Evolutionary conservation across 768 basidiomycete species (phyloP).

Genomic region (Antrodiella citrinella): DNA sequence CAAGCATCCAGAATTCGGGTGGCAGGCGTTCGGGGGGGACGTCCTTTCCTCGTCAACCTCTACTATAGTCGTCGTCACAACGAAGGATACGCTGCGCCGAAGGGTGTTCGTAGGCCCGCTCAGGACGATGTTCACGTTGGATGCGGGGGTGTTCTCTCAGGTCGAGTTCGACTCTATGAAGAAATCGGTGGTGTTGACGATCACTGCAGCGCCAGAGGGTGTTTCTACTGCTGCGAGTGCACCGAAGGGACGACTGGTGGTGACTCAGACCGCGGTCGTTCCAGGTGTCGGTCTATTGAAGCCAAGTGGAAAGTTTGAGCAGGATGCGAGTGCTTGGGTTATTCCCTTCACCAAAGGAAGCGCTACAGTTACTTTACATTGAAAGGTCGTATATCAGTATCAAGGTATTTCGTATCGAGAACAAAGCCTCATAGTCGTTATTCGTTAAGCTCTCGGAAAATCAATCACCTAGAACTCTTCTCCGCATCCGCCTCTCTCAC

Average conservation of each 20-base stretch:
- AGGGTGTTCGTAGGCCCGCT: conserved; percentile 45
- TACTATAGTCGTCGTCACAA: conserved; percentile 34
- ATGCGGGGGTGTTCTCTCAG: conserved; percentile 43
- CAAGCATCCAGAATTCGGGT: conserved; percentile 50
- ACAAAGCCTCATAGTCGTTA: not conserved
- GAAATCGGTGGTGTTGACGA: conserved; percentile 31
- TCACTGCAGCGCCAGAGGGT: conserved; percentile 32
- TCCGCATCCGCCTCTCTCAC: conserved; percentile 10
- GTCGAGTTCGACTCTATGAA: conserved; percentile 33
- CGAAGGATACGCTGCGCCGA: conserved; percentile 40
- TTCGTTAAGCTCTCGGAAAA: not conserved
- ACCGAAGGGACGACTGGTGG: conserved; percentile 35
- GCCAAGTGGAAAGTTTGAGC: conserved; percentile 27
- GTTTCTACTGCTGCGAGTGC: conserved; percentile 35
- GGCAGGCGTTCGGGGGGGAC: conserved; percentile 51
- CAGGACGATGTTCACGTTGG: conserved; percentile 36
- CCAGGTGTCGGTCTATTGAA: conserved; percentile 32
- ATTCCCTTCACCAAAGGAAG: conserved; percentile 35
- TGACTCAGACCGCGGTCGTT: conserved; percentile 32
- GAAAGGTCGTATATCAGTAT: not conserved
- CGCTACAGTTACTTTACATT: conserved; percentile 18
- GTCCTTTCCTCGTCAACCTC: conserved; percentile 32
- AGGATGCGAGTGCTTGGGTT: conserved; percentile 40
- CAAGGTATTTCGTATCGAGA: too few relatives aligned
- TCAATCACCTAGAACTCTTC: not conserved